phyloP scores from a whole-genome alignment of 1,284 basidiomycete genomes.

The Trametes hirsuta region DNA sequence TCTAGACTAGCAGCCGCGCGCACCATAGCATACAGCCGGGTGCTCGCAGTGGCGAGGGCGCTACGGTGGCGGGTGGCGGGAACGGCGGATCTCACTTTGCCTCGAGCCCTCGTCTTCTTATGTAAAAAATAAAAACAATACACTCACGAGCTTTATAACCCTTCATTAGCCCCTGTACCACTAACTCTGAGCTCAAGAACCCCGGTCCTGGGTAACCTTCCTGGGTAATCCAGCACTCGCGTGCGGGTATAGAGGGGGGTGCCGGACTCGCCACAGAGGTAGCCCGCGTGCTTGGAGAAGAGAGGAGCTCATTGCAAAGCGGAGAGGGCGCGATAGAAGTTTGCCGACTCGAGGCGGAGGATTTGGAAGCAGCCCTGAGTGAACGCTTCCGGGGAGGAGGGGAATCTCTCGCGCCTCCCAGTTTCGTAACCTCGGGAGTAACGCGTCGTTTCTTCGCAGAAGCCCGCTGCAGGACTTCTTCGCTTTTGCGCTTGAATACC shows the following conservation, averaged over 20 bases:
- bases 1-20: too few species aligned
- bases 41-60: too few species aligned
- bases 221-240: slow-evolving; percentile 54
- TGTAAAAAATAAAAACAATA: background rate
- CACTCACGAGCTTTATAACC: slow-evolving; percentile 68
- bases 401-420: background rate
- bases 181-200: slow-evolving; percentile 62
- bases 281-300: slow-evolving; percentile 12
- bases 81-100: background rate
- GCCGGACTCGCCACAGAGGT: slow-evolving; percentile 34
- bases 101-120: background rate
- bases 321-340: slow-evolving; percentile 25
- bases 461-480: slow-evolving; percentile 3
- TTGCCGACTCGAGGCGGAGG: slow-evolving; percentile 21
- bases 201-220: slow-evolving; percentile 52
- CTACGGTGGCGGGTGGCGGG: too few species aligned
- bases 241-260: slow-evolving; percentile 37
- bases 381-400: slow-evolving; percentile 27
- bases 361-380: slow-evolving; percentile 25
- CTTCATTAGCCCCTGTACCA: slow-evolving; percentile 60
- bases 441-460: slow-evolving; percentile 33
- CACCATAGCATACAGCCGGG: too few species aligned
- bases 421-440: slow-evolving; percentile 13
- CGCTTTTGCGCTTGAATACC: slow-evolving; percentile 20
- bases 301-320: slow-evolving; percentile 10